Evolutionary conservation across 768 basidiomycete species (phyloP), one percentile per base, ranked within the genome.

Genomic region (Suillus placidus): DNA sequence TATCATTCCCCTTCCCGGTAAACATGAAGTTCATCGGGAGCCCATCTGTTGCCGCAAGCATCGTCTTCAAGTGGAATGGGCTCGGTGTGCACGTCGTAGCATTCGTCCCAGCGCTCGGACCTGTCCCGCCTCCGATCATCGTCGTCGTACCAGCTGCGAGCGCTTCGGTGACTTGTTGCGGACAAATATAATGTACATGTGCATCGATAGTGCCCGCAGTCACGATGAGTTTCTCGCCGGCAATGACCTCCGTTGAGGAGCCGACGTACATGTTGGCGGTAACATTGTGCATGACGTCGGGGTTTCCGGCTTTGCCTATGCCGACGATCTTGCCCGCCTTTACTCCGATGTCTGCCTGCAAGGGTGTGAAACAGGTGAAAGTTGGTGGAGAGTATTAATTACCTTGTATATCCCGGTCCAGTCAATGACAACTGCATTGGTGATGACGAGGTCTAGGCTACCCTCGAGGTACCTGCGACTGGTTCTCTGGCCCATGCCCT

Each of bases 281-380:
- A 35, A 98, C 91, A 45, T 84, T 83, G 12, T 87, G 87, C 94
- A 97, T 97, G 62, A 92, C 83, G 72, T 98, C 95, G 4, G 95
- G 95, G 76, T 99, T 99, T 1, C 97, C 97, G 10, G 95, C 93
- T 77, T 99, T 99, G n/a, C 97, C 97, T 61, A 99, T 90, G 0
- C 92, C 95, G 14, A 82, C 83, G 67, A 99, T 98, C 43, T 80
- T 70, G 0, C 96, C 96, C 63, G 86, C 74, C 77, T 91, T 95
- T 63, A 99, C 84, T 34, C 97, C 97, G 60, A 99, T 94, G 72
- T 99, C 97, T 23, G 97, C 97, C 93, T 97, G 72, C 3, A 68
- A 56, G 51, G 16, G 35, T 13, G 60, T 70, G 40, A 73, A 63
- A 56, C 26, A 49, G 9, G 16, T 18, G 34, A 56, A 23, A 35